Conservation (phyloP, 2,329 filamentous ascomycete species). For the Dothideomycetes sp. region DNA sequence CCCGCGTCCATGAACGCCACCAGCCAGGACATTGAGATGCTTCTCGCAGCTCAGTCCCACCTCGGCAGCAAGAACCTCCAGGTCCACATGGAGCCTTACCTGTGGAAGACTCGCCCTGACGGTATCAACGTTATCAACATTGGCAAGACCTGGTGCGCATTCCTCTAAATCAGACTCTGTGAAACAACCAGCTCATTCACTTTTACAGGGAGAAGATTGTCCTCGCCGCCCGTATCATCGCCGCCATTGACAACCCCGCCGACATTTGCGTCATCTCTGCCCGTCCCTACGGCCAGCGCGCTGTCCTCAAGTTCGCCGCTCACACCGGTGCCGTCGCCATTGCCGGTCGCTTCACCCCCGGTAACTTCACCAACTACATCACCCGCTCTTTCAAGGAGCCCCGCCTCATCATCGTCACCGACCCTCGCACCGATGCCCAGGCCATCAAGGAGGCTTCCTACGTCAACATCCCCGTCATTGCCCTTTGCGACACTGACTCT, state of each 20-base stretch:
- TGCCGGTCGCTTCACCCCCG: constrained; percentile 98
- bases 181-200: not conserved
- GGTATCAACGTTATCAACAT: constrained; percentile 99
- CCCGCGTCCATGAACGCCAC: constrained; percentile 95
- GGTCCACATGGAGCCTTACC: constrained; percentile 98
- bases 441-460: constrained; percentile 99
- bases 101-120: constrained; percentile 98
- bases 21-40: constrained; percentile 97
- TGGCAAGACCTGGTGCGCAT: constrained; percentile 93
- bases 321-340: constrained; percentile 98
- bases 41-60: constrained; percentile 82
- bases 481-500: constrained; percentile 97
- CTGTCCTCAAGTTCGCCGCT: constrained; percentile 97
- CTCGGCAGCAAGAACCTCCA: constrained; percentile 98
- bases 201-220: constrained; percentile 95
- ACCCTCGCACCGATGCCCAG: constrained; percentile 98
- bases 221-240: constrained; percentile 96
- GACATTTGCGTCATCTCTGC: constrained; percentile 99
- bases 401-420: constrained; percentile 97
- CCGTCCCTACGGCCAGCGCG: constrained; percentile 98
- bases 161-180: not conserved
- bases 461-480: constrained; percentile 99
- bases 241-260: constrained; percentile 97
- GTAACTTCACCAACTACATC: constrained; percentile 99
- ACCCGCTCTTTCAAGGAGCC: constrained; percentile 99